Percentiles rank a stretch among this genome's conserved stretches.
These are phyloP conservation scores for Candida stauntonica DNA, from an alignment of 805 yeast genomes.

Conservation along the genomic window DNA sequence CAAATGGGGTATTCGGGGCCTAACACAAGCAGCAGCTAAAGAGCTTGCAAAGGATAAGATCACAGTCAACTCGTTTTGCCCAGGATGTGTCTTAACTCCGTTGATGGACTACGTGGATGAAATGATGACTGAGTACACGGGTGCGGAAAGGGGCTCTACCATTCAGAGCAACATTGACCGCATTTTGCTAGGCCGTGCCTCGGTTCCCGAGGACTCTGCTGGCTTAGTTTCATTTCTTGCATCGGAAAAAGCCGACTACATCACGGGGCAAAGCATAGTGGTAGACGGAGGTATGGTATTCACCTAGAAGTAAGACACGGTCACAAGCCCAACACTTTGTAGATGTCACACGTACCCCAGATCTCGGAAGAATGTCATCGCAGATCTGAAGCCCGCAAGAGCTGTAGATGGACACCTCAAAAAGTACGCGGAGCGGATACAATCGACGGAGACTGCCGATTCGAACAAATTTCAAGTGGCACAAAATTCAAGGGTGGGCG, in stretches of 20 bases:
- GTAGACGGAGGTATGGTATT: constrained; percentile 2
- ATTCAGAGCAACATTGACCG: constrained; percentile 24
- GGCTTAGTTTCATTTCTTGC: constrained; percentile 33
- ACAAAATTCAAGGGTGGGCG: no score
- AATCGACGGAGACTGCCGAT: no score
- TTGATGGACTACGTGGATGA: constrained; percentile 32
- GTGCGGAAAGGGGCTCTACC: constrained; percentile 24
- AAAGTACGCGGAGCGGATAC: no score
- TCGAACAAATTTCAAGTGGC: no score
- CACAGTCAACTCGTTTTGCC: constrained; percentile 37
- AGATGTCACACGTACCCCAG: no score
- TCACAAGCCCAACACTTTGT: no score
- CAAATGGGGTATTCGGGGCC: constrained; percentile 34
- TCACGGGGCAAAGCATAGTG: constrained; percentile 3
- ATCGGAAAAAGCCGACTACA: constrained; percentile 31
- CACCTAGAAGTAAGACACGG: no score
- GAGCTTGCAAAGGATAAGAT: constrained; percentile 34
- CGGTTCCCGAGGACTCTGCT: constrained; percentile 34
- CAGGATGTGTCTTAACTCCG: constrained; percentile 39
- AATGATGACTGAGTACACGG: constrained; percentile 23
- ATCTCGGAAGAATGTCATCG: no score
- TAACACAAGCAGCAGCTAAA: constrained; percentile 36
- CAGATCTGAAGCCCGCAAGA: no score
- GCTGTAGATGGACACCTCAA: no score
- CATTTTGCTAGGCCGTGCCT: constrained; percentile 34